Evolutionary conservation across 2,329 filamentous ascomycete genomes (phyloP).

Genomic region (Polytolypa hystricis): DNA sequence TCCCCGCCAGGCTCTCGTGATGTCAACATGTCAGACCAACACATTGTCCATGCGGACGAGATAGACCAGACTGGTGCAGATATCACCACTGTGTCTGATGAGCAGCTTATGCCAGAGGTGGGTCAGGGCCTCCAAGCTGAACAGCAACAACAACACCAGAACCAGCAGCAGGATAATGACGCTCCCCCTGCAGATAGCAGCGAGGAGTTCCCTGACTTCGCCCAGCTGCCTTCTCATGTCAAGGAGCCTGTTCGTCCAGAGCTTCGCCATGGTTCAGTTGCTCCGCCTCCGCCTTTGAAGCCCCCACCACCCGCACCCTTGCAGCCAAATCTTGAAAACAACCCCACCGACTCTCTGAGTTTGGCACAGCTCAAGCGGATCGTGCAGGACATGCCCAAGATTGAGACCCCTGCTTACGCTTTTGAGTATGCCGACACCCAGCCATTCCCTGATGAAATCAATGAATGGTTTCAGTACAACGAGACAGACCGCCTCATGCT

Average conservation of each 20-base stretch:
- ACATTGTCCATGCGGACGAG: conserved; percentile 40
- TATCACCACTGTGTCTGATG: conserved; percentile 34
- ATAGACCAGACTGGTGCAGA: conserved; percentile 38
- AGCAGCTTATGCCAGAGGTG: conserved; percentile 32
- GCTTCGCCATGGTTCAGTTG: conserved; percentile 25
- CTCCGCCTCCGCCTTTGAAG: conserved; percentile 30
- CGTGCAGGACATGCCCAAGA: conserved; percentile 60
- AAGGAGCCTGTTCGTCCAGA: conserved; percentile 22
- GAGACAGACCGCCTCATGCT: conserved; percentile 75
- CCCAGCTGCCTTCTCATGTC: conserved; percentile 13
- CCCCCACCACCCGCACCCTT: conserved; percentile 37
- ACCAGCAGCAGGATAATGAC: no score
- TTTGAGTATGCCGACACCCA: conserved; percentile 69
- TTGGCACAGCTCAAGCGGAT: conserved; percentile 62
- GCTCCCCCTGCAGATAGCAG: conserved; percentile 9
- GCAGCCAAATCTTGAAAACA: conserved; percentile 21
- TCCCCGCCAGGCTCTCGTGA: conserved; percentile 3
- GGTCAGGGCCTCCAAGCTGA: conserved; percentile 24
- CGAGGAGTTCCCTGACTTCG: conserved; percentile 9
- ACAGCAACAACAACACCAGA: conserved; percentile 8
- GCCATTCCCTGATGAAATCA: conserved; percentile 72
- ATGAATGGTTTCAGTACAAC: conserved; percentile 95
- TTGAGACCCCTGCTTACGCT: conserved; percentile 66
- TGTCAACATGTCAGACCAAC: conserved; percentile 21
- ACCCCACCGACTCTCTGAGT: conserved; percentile 57